Conservation (phyloP, 2,329 filamentous ascomycete genomes). For the Arthrinium phaeospermum region DNA sequence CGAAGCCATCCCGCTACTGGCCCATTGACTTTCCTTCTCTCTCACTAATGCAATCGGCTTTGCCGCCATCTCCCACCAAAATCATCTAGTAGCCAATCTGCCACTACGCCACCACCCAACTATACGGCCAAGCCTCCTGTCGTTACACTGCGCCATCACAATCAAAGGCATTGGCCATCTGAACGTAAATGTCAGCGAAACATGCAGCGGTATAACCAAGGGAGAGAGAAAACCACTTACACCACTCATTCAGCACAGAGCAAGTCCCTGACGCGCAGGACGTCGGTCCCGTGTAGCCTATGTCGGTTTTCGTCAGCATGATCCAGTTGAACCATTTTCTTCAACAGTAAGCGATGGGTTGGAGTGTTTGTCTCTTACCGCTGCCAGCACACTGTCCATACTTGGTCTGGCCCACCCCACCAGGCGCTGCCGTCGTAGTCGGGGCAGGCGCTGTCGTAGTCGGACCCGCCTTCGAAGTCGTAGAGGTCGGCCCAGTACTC, state of each 20-base stretch:
- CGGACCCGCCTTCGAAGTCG: neutral
- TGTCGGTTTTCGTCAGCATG: neutral
- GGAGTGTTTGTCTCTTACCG: neutral
- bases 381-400: conserved; percentile 12
- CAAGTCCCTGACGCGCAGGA: conserved; percentile 5
- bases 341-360: neutral
- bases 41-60: too few relatives aligned
- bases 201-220: too few relatives aligned
- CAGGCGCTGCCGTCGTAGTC: neutral
- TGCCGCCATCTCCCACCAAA: too few relatives aligned
- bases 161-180: too few relatives aligned
- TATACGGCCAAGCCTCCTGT: too few relatives aligned
- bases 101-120: too few relatives aligned
- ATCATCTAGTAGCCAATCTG: too few relatives aligned
- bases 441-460: neutral
- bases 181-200: too few relatives aligned
- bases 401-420: conserved; percentile 12
- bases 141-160: too few relatives aligned
- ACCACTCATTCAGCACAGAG: neutral
- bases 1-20: neutral
- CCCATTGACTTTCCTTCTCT: too few relatives aligned
- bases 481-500: neutral
- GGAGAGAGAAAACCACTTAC: neutral
- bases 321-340: neutral
- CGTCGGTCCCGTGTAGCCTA: neutral